These are phyloP conservation scores for Penicillium sp. DNA, from an alignment of 2,329 filamentous ascomycete genomes.

Conservation along the genomic window DNA sequence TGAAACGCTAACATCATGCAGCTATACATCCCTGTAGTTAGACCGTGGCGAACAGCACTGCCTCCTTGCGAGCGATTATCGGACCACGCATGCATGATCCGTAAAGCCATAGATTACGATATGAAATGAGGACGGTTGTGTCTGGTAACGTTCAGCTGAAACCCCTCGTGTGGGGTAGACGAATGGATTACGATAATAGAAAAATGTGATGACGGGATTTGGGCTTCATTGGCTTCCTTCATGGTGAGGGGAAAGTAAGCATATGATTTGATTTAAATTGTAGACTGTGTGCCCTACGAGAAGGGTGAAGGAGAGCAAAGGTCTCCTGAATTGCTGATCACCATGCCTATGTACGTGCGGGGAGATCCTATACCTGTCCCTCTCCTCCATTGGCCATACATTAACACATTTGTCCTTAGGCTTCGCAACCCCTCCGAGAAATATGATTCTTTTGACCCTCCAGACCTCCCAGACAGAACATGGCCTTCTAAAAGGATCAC, in stretches of 20 bases:
- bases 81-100: background rate
- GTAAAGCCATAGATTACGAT: background rate
- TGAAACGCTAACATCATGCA: background rate
- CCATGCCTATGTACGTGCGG: background rate
- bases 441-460: constrained; percentile 48
- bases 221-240: background rate
- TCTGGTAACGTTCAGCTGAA: background rate
- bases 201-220: background rate
- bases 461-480: constrained; percentile 54
- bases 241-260: background rate
- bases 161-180: background rate
- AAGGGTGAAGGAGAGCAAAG: background rate
- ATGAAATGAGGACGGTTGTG: background rate
- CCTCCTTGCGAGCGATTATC: background rate
- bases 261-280: background rate
- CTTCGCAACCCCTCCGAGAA: constrained; percentile 52
- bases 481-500: constrained; percentile 82
- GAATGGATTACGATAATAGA: background rate
- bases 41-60: background rate
- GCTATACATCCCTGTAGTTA: background rate
- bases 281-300: background rate
- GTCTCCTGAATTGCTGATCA: background rate
- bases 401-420: constrained; percentile 26
- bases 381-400: background rate
- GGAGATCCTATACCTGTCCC: background rate